Base-by-base conservation (phyloP, 2,329 filamentous ascomycete genomes). In the Aspergillus terreus region DNA sequence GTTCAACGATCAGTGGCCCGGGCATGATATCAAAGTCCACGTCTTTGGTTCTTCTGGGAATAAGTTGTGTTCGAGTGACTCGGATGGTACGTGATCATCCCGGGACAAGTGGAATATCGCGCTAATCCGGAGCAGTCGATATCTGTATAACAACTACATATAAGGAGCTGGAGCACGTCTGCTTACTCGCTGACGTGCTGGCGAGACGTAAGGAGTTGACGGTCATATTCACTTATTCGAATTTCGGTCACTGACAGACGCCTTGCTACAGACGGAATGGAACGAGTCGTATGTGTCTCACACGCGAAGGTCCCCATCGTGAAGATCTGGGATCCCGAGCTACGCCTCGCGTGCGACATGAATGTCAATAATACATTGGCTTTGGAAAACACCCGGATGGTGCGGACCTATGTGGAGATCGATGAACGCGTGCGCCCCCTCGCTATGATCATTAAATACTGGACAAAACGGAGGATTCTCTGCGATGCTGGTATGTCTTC, bases 41-140 rank as follows among this genome's bases (percentile, higher is more conserved):
- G 84, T 97, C 14, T 99, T 99, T 79, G 94, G 94, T n/a, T 97
- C 94, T 4, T 97, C 94, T 4, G 94, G 94, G 44, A 99, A 99
- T 71, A 76, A 94, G 69, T 77, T 99, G 51, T 96, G 91, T 72
- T 96, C 92, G 32, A 92, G 90, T 71, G 91, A 96, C 67, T 99
- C 94, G 47, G 94, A 99, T 76, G 90, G 91, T 96, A 77, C 63
- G 85, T 64, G 33, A 27, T 45, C 19, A 19, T 14, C 11, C 15
- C 17, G 17, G 19, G 36, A 51, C 35, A 21, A 11, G 7, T 44
- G 38, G 21, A 12, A 48, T n/a, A 2, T 25, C 33, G 30, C 44
- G 48, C 67, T 72, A 50, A 72, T 56, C 45, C 30, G 40, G 45
- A 50, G 27, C 54, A 96, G 92, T 99, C 69, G 94, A 99, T 69